Evolutionary conservation across 805 yeast genomes (phyloP).

Genomic region (Tetrapisispora namnaoensis): DNA sequence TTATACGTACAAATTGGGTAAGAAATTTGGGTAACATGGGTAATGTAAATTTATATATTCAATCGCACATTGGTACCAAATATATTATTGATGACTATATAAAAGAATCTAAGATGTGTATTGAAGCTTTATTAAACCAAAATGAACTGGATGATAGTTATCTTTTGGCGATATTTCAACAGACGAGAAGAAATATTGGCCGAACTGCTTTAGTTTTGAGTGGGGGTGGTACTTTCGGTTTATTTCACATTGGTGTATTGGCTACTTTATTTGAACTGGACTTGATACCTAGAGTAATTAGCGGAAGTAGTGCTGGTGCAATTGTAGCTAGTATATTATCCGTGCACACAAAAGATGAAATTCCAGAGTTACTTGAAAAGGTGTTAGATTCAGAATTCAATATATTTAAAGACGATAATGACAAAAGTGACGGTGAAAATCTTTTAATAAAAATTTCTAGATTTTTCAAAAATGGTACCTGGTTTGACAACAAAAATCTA

Average conservation of each 20-base stretch:
- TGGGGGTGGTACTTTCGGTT: slow-evolving; percentile 91
- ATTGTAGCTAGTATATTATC: slow-evolving; percentile 85
- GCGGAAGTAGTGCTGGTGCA: slow-evolving; percentile 94
- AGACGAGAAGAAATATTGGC: slow-evolving; percentile 83
- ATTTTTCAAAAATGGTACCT: slow-evolving; percentile 73
- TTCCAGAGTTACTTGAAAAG: slow-evolving; percentile 40
- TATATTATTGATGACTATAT: slow-evolving; percentile 70
- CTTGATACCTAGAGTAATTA: slow-evolving; percentile 71
- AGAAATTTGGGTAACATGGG: slow-evolving; percentile 85
- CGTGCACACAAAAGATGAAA: slow-evolving; percentile 67
- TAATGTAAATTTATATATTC: slow-evolving; percentile 62
- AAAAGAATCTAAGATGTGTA: slow-evolving; percentile 52
- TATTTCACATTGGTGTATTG: slow-evolving; percentile 83
- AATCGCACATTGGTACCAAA: slow-evolving; percentile 80
- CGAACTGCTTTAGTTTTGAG: slow-evolving; percentile 83
- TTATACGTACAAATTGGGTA: slow-evolving; percentile 76
- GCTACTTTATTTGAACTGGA: slow-evolving; percentile 64
- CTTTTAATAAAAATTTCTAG: slow-evolving; percentile 41
- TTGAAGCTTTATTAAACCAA: slow-evolving; percentile 19
- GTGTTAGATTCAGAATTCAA: slow-evolving; percentile 34
- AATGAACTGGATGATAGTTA: slow-evolving; percentile 52
- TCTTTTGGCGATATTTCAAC: slow-evolving; percentile 65
- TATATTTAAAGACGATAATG: slow-evolving; percentile 49
- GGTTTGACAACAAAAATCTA: slow-evolving; percentile 69
- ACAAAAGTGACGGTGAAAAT: slow-evolving; percentile 41